Conservation (phyloP, 805 yeast genomes). For the Saccharomycopsis babjevae region DNA sequence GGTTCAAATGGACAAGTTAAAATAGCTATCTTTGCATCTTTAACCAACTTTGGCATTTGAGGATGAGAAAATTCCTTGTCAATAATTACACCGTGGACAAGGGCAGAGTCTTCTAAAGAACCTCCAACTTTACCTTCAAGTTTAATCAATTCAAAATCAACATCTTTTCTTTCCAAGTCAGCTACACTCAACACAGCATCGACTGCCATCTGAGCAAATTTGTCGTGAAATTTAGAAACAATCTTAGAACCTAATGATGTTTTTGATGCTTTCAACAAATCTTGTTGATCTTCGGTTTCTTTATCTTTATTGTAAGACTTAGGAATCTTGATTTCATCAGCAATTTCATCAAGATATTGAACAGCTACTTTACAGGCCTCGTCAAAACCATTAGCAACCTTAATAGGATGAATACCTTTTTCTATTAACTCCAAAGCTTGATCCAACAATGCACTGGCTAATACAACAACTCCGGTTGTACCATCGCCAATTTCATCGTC, state of each 20-base stretch:
- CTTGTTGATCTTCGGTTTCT: conserved; percentile 28
- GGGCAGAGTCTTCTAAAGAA: conserved; percentile 69
- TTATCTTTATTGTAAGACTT: conserved; percentile 38
- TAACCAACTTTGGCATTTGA: conserved; percentile 76
- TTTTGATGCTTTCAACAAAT: conserved; percentile 81
- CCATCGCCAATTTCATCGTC: conserved; percentile 99
- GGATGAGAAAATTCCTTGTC: conserved; percentile 98
- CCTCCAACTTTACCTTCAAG: conserved; percentile 97
- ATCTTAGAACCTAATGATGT: conserved; percentile 93
- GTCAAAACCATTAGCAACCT: conserved; percentile 94
- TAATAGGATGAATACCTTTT: conserved; percentile 94
- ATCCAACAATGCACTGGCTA: conserved; percentile 89
- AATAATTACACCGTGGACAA: conserved; percentile 83
- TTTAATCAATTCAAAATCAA: conserved; percentile 92
- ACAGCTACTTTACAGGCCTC: conserved; percentile 93
- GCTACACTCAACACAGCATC: conserved; percentile 91
- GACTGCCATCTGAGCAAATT: conserved; percentile 94
- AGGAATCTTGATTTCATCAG: conserved; percentile 44
- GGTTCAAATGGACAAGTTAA: conserved; percentile 99
- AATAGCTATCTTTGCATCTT: conserved; percentile 83
- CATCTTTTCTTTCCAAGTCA: conserved; percentile 85
- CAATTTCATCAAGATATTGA: conserved; percentile 58
- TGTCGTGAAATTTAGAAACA: conserved; percentile 87
- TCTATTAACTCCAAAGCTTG: conserved; percentile 92
- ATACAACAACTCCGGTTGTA: conserved; percentile 96